phyloP scores from a whole-genome alignment of 768 basidiomycete genomes.

The Xanthoconium stramineum region DNA sequence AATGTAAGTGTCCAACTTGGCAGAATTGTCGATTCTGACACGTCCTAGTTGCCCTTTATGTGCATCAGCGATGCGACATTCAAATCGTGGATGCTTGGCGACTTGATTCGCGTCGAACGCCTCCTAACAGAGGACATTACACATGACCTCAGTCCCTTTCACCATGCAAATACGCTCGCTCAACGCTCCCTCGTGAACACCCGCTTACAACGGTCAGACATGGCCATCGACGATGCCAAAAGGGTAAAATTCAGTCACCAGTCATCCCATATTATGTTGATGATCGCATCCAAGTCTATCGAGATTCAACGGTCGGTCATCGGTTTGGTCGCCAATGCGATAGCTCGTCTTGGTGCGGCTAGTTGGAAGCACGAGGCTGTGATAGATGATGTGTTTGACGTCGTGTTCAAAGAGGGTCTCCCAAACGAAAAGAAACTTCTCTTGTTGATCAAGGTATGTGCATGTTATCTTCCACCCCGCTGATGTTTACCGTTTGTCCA shows the following conservation, averaged over 20 bases:
- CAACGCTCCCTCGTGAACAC: not conserved
- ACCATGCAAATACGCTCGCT: slow-evolving; percentile 1
- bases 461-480: not conserved
- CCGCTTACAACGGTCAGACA: not conserved
- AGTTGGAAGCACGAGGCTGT: not conserved
- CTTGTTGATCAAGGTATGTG: slow-evolving; percentile 10
- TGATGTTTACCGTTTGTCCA: not conserved
- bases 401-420: not conserved
- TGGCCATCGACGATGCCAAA: no score
- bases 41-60: no score
- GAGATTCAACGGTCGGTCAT: no score
- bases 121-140: not conserved
- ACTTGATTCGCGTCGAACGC: no score
- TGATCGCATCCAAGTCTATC: no score
- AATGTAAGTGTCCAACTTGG: no score
- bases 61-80: no score
- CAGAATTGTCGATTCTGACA: not conserved
- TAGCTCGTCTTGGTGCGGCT: no score
- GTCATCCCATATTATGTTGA: no score
- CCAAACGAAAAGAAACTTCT: slow-evolving; percentile 1
- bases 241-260: not conserved
- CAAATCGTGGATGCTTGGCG: no score
- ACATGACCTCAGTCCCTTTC: not conserved
- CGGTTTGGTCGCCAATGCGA: no score
- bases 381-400: slow-evolving; percentile 2